A percentile compares a stretch with the other conserved stretches of the same genome.
Evolutionary conservation across 352 stramenopile species (phyloP).

Genomic region (Pythium pectinolyticum): DNA sequence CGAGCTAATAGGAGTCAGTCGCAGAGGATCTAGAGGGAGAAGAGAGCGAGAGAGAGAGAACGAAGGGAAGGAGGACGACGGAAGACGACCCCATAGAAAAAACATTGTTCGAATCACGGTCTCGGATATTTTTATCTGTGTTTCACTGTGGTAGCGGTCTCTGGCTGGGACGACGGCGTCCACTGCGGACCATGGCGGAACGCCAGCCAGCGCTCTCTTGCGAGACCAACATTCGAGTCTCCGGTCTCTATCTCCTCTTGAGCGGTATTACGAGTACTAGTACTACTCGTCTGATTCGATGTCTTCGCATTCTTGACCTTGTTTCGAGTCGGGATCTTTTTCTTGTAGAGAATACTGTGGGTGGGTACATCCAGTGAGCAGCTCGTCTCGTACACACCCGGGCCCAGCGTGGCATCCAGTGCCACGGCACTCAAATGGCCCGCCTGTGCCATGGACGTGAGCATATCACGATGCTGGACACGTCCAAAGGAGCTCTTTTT

Average conservation of each 20-base stretch:
- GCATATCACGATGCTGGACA: conserved; percentile 38
- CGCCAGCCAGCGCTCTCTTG: conserved; percentile 2
- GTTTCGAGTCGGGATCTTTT: neutral
- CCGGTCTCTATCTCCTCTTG: neutral
- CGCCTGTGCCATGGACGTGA: conserved; percentile 47
- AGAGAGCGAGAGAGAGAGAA: too few relatives aligned
- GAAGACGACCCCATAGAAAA: too few relatives aligned
- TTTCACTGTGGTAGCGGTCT: neutral
- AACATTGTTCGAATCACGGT: too few relatives aligned
- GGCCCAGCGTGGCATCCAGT: conserved; percentile 29
- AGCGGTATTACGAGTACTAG: too few relatives aligned
- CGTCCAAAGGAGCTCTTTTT: conserved; percentile 20
- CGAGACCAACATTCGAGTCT: neutral
- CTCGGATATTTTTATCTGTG: neutral
- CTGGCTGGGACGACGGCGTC: neutral
- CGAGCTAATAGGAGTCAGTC: conserved; percentile 33
- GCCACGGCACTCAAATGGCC: conserved; percentile 39
- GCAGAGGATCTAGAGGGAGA: neutral
- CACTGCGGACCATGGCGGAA: conserved; percentile 13
- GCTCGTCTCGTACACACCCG: conserved; percentile 37
- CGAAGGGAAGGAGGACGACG: too few relatives aligned
- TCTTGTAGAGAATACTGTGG: conserved; percentile 49
- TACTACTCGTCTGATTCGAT: neutral
- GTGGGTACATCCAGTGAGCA: conserved; percentile 26
- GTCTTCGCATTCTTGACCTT: neutral